A percentile compares a stretch with the other conserved stretches of the same genome.
Conservation (phyloP, 148 eudicot genomes). For the Rhododendron ferrugineum region DNA sequence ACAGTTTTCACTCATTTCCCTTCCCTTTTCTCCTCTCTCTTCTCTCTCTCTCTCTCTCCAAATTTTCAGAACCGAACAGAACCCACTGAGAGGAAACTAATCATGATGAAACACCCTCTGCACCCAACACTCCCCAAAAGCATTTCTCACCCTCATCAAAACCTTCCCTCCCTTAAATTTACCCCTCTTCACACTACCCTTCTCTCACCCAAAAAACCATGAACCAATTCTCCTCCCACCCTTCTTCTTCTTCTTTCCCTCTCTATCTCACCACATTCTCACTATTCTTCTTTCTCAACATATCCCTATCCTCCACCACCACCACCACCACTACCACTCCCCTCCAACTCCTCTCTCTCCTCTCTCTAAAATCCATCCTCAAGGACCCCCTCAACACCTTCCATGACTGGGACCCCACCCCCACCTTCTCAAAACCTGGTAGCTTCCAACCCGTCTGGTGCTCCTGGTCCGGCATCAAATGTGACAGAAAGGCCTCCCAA, state of each 20-base stretch:
- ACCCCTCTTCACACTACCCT: slow-evolving; percentile 24
- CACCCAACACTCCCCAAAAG: slow-evolving; percentile 64
- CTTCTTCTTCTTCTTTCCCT: slow-evolving; percentile 11
- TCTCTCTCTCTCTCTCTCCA: slow-evolving; percentile 23
- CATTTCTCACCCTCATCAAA: slow-evolving; percentile 30
- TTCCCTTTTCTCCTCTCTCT: slow-evolving; percentile 10
- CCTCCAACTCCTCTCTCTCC: slow-evolving; percentile 40
- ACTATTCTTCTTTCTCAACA: neutral
- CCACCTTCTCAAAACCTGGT: slow-evolving; percentile 18
- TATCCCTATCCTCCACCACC: neutral
- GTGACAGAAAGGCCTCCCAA: slow-evolving; percentile 28
- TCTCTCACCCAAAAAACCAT: slow-evolving; percentile 27
- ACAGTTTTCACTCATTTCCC: slow-evolving; percentile 7
- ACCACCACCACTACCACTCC: slow-evolving; percentile 19
- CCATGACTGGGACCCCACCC: slow-evolving; percentile 51
- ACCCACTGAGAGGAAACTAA: slow-evolving; percentile 40
- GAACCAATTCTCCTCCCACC: slow-evolving; percentile 15
- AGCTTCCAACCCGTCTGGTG: slow-evolving; percentile 45
- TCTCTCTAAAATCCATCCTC: slow-evolving; percentile 64
- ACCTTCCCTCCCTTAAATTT: slow-evolving; percentile 50
- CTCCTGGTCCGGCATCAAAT: slow-evolving; percentile 73
- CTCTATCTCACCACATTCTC: slow-evolving; percentile 9
- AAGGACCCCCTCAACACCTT: slow-evolving; percentile 59
- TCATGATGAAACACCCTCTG: slow-evolving; percentile 64
- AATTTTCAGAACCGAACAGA: slow-evolving; percentile 37